Conservation (phyloP, 129 eudicot genomes). For the Oenanthe sinensis region DNA sequence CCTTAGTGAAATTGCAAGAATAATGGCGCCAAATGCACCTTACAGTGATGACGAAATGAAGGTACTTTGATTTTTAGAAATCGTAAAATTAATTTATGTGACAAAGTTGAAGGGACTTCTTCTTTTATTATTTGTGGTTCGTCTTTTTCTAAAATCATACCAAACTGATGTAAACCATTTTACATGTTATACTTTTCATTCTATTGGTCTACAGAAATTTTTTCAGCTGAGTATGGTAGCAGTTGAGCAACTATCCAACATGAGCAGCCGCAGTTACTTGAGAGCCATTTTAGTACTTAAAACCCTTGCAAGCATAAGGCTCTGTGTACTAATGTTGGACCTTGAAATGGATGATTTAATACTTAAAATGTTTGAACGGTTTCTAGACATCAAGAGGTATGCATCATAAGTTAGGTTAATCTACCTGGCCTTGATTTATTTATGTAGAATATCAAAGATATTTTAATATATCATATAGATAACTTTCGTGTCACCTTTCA, state of each 20-base stretch:
- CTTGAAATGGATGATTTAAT: conserved; percentile 27
- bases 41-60: conserved; percentile 26
- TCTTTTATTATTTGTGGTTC: background rate
- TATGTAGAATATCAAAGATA: background rate
- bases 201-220: conserved; percentile 23
- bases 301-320: conserved; percentile 15
- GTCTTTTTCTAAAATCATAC: background rate
- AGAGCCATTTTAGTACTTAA: conserved; percentile 24
- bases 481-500: background rate
- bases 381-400: conserved; percentile 28
- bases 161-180: background rate
- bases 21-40: conserved; percentile 29
- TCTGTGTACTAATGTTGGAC: conserved; percentile 36
- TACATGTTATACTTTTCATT: background rate
- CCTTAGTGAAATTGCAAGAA: conserved; percentile 31
- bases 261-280: conserved; percentile 23
- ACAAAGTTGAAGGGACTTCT: background rate
- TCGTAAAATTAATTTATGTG: background rate
- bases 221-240: conserved; percentile 31
- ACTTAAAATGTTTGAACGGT: conserved; percentile 29
- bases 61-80: conserved; percentile 14
- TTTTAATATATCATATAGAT: background rate
- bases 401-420: background rate
- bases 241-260: conserved; percentile 30
- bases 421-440: background rate